Evolutionary conservation across 129 eudicot genomes (phyloP).

Genomic region (Flaveria brownii): DNA sequence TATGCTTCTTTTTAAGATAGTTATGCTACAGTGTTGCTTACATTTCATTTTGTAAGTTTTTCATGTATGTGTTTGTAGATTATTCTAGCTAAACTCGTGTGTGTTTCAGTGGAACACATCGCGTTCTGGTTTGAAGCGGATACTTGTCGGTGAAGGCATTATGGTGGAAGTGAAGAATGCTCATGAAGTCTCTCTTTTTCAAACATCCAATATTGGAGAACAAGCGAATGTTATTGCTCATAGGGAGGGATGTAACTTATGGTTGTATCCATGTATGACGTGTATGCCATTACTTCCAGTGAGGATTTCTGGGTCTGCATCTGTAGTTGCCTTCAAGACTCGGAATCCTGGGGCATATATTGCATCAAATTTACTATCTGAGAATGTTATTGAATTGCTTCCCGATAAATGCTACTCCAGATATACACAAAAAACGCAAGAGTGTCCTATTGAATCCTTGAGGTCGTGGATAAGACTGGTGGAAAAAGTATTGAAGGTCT

Average conservation of each 20-base stretch:
- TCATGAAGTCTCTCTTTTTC: slow-evolving; percentile 50
- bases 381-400: slow-evolving; percentile 50
- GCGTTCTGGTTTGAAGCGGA: slow-evolving; percentile 54
- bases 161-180: slow-evolving; percentile 70
- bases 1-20: slow-evolving; percentile 21
- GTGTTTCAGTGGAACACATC: slow-evolving; percentile 57
- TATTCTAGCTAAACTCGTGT: slow-evolving; percentile 18
- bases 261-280: slow-evolving; percentile 40
- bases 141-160: slow-evolving; percentile 70
- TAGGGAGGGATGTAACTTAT: slow-evolving; percentile 22
- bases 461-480: slow-evolving; percentile 43
- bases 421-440: slow-evolving; percentile 32
- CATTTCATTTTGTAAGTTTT: background rate
- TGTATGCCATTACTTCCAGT: slow-evolving; percentile 55
- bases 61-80: background rate
- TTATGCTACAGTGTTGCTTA: background rate
- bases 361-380: slow-evolving; percentile 34
- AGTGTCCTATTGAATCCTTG: slow-evolving; percentile 46
- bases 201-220: slow-evolving; percentile 40
- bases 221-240: slow-evolving; percentile 25
- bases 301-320: slow-evolving; percentile 58
- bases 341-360: slow-evolving; percentile 47
- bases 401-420: slow-evolving; percentile 65
- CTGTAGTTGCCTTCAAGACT: slow-evolving; percentile 63
- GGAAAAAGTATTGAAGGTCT: slow-evolving; percentile 49